Percentiles rank a stretch among this genome's conserved stretches.
These are phyloP conservation scores for Schizosaccharomyces osmophilus DNA, from an alignment of 805 yeast species.

Conservation along the genomic window DNA sequence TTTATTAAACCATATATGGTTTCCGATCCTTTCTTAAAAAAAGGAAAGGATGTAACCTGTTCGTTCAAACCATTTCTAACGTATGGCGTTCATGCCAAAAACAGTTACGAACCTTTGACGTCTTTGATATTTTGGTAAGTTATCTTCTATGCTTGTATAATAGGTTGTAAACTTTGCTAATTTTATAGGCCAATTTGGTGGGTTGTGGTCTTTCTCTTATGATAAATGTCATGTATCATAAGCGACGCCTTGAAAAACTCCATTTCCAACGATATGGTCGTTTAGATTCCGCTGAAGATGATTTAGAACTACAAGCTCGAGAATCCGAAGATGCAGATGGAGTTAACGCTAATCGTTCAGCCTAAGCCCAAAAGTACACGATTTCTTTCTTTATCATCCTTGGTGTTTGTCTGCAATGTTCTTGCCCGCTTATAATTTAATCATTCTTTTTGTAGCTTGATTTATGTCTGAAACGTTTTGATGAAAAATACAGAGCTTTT, in stretches of 20 bases:
- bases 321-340: background rate
- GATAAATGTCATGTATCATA: slow-evolving; percentile 16
- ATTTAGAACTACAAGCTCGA: background rate
- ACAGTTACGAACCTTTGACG: slow-evolving; percentile 16
- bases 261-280: background rate
- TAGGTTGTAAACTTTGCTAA: slow-evolving; percentile 3
- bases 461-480: no score
- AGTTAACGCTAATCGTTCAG: background rate
- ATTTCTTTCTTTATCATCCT: no score
- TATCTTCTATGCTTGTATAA: background rate
- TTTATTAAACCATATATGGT: background rate
- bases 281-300: background rate
- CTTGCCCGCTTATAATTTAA: no score
- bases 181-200: slow-evolving; percentile 11
- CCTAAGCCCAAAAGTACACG: background rate
- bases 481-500: no score
- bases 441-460: no score
- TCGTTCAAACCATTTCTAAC: no score
- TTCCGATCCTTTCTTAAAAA: no score
- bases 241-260: slow-evolving; percentile 8
- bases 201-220: slow-evolving; percentile 15
- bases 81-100: background rate
- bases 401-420: no score
- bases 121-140: slow-evolving; percentile 13
- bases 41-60: no score